phyloP scores from a whole-genome alignment of 2,329 filamentous ascomycete genomes.

The Amauroascus verrucosus region DNA sequence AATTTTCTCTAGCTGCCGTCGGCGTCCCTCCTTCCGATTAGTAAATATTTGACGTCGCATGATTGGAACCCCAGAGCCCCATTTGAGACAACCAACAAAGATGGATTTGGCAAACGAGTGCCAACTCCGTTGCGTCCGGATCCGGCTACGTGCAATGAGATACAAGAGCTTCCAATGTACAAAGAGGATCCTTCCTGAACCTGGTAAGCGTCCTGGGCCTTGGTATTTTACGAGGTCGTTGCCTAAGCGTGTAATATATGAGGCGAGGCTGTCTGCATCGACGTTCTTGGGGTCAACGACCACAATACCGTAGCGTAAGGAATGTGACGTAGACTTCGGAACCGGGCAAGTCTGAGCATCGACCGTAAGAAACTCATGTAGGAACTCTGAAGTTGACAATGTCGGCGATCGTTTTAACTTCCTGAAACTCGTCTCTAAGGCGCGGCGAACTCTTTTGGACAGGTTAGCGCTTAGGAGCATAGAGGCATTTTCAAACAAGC shows the following conservation, averaged over 20 bases:
- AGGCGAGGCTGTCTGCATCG: constrained; percentile 4
- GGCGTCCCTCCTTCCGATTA: too few species aligned
- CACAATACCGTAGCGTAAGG: constrained; percentile 20
- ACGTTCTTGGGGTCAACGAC: constrained; percentile 20
- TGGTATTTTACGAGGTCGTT: constrained; percentile 20
- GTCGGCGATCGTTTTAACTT: not conserved
- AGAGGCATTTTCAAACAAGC: not conserved
- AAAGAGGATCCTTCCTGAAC: constrained; percentile 27
- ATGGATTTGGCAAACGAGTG: constrained; percentile 21
- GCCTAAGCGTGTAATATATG: constrained; percentile 18
- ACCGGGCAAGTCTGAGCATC: not conserved
- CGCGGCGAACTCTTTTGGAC: not conserved
- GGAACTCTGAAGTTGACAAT: not conserved
- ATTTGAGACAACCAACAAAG: constrained; percentile 29
- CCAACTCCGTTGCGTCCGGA: constrained; percentile 21
- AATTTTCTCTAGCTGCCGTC: not conserved
- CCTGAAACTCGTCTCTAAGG: not conserved
- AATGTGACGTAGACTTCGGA: not conserved
- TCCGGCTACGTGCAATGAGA: not conserved
- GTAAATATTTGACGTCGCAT: not conserved
- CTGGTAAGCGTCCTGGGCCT: constrained; percentile 12
- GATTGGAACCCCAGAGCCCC: constrained; percentile 16
- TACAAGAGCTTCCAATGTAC: constrained; percentile 20
- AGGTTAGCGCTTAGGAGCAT: not conserved
- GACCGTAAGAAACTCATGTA: not conserved